Base-by-base conservation (phyloP, 2,329 filamentous ascomycete species). In the Chaetomium strumarium region DNA sequence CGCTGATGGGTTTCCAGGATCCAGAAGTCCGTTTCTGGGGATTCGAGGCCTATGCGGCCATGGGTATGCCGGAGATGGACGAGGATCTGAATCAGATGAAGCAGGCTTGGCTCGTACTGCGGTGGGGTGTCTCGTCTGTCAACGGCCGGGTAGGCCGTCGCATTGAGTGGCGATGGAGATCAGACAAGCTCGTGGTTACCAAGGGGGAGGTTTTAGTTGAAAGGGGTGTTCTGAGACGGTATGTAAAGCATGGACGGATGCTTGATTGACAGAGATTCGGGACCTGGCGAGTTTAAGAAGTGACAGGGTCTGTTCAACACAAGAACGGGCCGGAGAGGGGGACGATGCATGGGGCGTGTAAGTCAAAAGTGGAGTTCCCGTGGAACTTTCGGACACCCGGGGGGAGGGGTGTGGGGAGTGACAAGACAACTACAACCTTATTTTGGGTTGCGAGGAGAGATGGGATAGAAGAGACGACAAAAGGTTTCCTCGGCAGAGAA, bases 211-310 rank as follows among this genome's bases (percentile, higher is more conserved):
- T 62, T 64, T 65, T 67, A 70, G 62, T 63, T 60, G 62, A 60
- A 61, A 64, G 51, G 53, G 60, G 66, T 67, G 64, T 65, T 66
- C 60, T 67, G 55, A 55, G 46, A 59, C 66, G 64, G 52, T 29
- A 40, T 39, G 53, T 56, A 50, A 42, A 51, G 56, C 62, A 64
- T 66, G 64, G 66, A 65, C 52, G 44, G 57, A 61, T 62, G 61
- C 62, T 61, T 66, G 64, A 67, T 70, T 64, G 63, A 60, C 66
- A 64, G 61, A 64, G 63, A 67, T 64, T 63, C 64, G 69, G 65
- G 67, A 68, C 64, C 66, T 67, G 67, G 66, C 59, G 63, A 64
- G 70, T 71, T 73, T 73, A 73, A 70, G 67, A 71, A 67, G 63
- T 59, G 65, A 69, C 65, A 68, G 62, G 67, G 65, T 54, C 8